These are phyloP conservation scores for Colletotrichum noveboracense DNA, from an alignment of 2,329 filamentous ascomycete genomes.

Conservation along the genomic window DNA sequence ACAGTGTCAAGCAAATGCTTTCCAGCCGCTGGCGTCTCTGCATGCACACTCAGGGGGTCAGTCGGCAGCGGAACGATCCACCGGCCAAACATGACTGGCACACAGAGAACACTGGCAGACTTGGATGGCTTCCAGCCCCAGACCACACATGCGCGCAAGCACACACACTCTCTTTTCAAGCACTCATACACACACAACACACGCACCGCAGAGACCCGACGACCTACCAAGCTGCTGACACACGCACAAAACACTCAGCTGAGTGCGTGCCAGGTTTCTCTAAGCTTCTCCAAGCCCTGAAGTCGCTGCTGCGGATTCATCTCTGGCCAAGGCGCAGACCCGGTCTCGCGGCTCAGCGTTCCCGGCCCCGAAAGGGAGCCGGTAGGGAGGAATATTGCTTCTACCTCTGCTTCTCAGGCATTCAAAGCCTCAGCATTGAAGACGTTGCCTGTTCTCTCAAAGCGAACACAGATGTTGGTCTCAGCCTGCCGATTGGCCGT, in stretches of 20 bases:
- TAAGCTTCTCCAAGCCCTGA: neutral
- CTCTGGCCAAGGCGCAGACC: neutral
- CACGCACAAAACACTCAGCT: neutral
- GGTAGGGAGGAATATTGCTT: neutral
- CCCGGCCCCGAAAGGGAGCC: neutral
- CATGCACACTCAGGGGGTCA: neutral
- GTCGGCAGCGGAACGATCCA: neutral
- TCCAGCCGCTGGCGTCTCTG: neutral
- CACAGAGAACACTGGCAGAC: neutral
- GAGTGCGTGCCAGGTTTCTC: neutral
- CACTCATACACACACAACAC: neutral
- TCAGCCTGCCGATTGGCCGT: neutral
- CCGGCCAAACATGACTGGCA: slow-evolving; percentile 1
- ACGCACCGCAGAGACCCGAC: neutral
- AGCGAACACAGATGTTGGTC: neutral
- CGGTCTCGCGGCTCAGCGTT: neutral
- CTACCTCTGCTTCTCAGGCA: neutral
- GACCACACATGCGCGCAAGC: neutral
- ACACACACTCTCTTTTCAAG: neutral
- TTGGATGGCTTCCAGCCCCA: neutral
- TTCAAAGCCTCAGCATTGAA: neutral
- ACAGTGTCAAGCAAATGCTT: neutral
- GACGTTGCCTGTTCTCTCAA: neutral
- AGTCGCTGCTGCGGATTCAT: neutral
- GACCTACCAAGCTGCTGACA: neutral